phyloP scores from a whole-genome alignment of 257 asterid species.

The Solanum dulcamara region DNA sequence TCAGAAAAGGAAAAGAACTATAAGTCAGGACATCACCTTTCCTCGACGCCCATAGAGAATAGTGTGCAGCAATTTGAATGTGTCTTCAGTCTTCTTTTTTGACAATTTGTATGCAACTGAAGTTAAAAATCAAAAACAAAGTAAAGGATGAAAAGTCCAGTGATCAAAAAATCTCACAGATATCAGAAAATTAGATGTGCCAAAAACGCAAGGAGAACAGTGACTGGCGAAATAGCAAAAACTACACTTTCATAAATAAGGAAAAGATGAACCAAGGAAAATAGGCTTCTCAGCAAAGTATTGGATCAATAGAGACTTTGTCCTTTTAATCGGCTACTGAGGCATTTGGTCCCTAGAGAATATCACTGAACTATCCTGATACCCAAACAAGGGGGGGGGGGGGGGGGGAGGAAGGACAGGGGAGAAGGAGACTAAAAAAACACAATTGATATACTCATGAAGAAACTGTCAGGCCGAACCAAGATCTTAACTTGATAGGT shows the following conservation, averaged over 20 bases:
- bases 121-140: constrained; percentile 7
- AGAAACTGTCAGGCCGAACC: background rate
- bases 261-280: background rate
- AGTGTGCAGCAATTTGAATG: constrained; percentile 62
- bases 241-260: background rate
- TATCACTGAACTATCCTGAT: background rate
- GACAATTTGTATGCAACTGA: constrained; percentile 78
- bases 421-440: background rate
- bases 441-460: background rate
- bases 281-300: background rate
- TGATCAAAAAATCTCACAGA: background rate
- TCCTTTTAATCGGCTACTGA: background rate
- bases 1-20: background rate
- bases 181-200: background rate
- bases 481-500: background rate
- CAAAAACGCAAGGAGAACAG: background rate
- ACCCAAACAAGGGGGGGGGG: background rate
- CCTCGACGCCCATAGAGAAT: constrained; percentile 85
- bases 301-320: background rate
- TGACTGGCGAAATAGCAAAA: background rate
- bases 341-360: background rate
- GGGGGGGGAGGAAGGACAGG: background rate
- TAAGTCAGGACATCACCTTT: constrained; percentile 42
- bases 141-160: background rate
- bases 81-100: constrained; percentile 75